Percentiles rank a stretch among this genome's conserved stretches.
These are phyloP conservation scores for Dendrobium officinale DNA, from an alignment of 106 monocot genomes.

Conservation along the genomic window DNA sequence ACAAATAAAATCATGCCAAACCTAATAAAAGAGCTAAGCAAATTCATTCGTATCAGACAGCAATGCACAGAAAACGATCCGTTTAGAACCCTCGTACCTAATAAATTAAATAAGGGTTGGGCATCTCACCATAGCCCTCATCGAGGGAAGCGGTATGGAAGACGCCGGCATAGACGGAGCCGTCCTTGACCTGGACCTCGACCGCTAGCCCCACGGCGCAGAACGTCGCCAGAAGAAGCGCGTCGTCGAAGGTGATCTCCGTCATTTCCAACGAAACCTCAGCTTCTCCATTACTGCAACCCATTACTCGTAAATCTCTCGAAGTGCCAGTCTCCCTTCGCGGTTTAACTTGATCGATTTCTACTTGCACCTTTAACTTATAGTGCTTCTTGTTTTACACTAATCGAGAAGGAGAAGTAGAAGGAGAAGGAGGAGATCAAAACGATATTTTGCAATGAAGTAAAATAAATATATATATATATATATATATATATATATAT, in stretches of 20 bases:
- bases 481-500: too few relatives aligned
- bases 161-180: constrained; percentile 65
- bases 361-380: not conserved
- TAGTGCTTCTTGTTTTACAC: not conserved
- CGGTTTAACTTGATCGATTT: not conserved
- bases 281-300: not conserved
- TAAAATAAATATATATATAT: too few relatives aligned
- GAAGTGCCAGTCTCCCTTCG: not conserved
- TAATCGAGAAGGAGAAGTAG: too few relatives aligned
- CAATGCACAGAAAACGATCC: not conserved
- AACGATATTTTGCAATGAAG: too few relatives aligned
- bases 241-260: constrained; percentile 3
- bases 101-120: not conserved
- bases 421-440: too few relatives aligned
- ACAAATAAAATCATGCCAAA: not conserved
- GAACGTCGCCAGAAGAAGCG: constrained; percentile 37
- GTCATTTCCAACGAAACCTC: not conserved
- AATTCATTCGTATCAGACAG: not conserved
- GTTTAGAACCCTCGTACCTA: not conserved
- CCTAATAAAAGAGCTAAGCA: not conserved
- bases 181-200: constrained; percentile 63
- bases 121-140: constrained; percentile 24
- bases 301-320: not conserved
- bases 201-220: constrained; percentile 54
- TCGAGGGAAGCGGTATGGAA: constrained; percentile 58